These are phyloP conservation scores for Xylaria longipes DNA, from an alignment of 495 filamentous ascomycete genomes.

Conservation along the genomic window DNA sequence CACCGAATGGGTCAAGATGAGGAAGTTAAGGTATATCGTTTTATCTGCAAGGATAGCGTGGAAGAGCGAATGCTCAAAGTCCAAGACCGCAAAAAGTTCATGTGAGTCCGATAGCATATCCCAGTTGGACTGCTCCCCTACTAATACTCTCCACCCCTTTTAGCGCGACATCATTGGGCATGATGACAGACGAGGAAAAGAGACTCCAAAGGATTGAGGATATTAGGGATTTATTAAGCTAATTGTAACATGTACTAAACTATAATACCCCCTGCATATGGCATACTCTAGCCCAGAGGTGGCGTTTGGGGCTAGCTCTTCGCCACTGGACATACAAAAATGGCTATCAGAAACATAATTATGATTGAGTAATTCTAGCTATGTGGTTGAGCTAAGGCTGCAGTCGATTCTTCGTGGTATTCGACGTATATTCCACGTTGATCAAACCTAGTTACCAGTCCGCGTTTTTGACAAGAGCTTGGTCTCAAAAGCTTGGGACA, in stretches of 20 bases:
- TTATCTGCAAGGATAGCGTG: slow-evolving; percentile 88
- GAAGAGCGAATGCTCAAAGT: slow-evolving; percentile 94
- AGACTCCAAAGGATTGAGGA: slow-evolving; percentile 89
- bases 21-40: slow-evolving; percentile 84
- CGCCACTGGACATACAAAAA: neutral
- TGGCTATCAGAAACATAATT: neutral
- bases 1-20: slow-evolving; percentile 95
- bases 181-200: slow-evolving; percentile 95
- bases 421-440: neutral
- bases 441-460: neutral
- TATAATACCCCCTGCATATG: neutral
- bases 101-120: slow-evolving; percentile 61
- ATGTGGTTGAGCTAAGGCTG: neutral
- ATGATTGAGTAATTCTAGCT: neutral
- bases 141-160: slow-evolving; percentile 33
- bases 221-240: slow-evolving; percentile 89
- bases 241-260: neutral
- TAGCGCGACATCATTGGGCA: slow-evolving; percentile 88
- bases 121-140: slow-evolving; percentile 15
- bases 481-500: too few species aligned
- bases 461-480: too few species aligned
- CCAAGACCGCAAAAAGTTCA: slow-evolving; percentile 95
- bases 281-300: neutral
- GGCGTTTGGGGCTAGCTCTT: neutral
- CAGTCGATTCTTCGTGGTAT: neutral